These are phyloP conservation scores for Neonothopanus nambi DNA, from an alignment of 1,284 basidiomycete genomes.

Conservation along the genomic window DNA sequence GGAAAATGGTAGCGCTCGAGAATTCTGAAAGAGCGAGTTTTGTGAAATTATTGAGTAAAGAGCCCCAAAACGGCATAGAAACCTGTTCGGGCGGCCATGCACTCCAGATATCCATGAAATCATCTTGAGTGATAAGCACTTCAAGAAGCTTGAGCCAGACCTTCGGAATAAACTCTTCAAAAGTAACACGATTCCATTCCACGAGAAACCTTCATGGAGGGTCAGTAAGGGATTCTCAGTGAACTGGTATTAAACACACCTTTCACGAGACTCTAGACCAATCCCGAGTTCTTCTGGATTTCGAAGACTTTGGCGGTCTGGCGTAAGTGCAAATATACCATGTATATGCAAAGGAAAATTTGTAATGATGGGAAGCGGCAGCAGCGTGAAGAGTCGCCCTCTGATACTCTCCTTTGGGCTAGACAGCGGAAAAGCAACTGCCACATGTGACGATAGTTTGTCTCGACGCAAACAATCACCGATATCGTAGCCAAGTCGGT, in stretches of 20 bases:
- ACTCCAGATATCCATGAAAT: constrained; percentile 2
- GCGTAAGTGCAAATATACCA: constrained; percentile 46
- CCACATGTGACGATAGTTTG: constrained; percentile 41
- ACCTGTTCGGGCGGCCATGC: background rate
- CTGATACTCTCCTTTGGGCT: constrained; percentile 3
- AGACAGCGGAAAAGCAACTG: constrained; percentile 28
- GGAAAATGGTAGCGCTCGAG: background rate
- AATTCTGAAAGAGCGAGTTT: background rate
- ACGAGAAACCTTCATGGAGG: constrained; percentile 1
- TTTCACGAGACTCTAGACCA: constrained; percentile 36
- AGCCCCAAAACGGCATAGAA: background rate
- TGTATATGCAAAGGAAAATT: constrained; percentile 48
- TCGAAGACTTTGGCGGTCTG: constrained; percentile 44
- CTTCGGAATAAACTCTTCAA: constrained; percentile 1
- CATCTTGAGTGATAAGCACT: background rate
- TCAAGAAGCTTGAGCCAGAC: background rate
- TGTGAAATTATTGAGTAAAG: background rate
- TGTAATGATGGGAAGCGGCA: constrained; percentile 47
- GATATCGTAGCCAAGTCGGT: constrained; percentile 27
- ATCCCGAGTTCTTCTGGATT: constrained; percentile 43
- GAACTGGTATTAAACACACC: constrained; percentile 31
- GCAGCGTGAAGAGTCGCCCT: constrained; percentile 47
- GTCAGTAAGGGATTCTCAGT: background rate
- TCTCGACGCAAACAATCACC: constrained; percentile 31
- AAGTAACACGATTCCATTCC: constrained; percentile 1